Evolutionary conservation across 2,329 filamentous ascomycete genomes (phyloP).

Genomic region (Cercospora brassicicola): DNA sequence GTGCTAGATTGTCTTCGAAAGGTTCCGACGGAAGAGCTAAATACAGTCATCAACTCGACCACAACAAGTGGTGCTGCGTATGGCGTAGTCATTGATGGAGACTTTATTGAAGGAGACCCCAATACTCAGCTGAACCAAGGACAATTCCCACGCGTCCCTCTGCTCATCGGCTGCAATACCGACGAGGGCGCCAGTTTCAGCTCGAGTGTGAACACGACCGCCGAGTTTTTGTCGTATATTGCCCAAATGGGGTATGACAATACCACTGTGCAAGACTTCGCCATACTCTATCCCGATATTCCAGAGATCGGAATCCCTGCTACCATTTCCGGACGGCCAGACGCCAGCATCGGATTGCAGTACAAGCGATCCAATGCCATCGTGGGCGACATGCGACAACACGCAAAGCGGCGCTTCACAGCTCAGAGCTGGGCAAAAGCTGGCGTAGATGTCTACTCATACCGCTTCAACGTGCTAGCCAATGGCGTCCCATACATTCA

Average conservation of each 20-base stretch:
- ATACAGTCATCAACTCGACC: conserved; percentile 31
- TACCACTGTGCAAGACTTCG: conserved; percentile 40
- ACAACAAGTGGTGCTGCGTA: conserved; percentile 24
- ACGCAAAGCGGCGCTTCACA: conserved; percentile 25
- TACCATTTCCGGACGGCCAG: conserved; percentile 27
- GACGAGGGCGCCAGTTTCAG: conserved; percentile 34
- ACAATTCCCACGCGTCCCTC: conserved; percentile 33
- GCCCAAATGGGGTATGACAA: conserved; percentile 30
- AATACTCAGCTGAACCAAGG: conserved; percentile 27
- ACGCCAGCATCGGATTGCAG: conserved; percentile 25
- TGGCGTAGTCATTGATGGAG: conserved; percentile 31
- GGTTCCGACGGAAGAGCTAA: conserved; percentile 25
- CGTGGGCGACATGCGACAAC: conserved; percentile 24
- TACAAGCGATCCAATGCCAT: conserved; percentile 29
- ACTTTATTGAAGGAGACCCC: conserved; percentile 29
- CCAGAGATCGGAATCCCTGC: conserved; percentile 32
- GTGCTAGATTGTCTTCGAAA: conserved; percentile 40
- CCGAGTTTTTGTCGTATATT: conserved; percentile 27
- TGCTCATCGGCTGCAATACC: conserved; percentile 32
- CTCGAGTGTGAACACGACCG: conserved; percentile 30
- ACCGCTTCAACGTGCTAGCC: conserved; percentile 49
- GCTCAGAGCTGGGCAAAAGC: conserved; percentile 28
- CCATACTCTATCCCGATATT: conserved; percentile 37
- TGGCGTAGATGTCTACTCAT: conserved; percentile 38
- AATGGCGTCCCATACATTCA: not conserved